Base-by-base conservation (phyloP, 768 basidiomycete genomes). In the Sporobolomyces pararoseus region DNA sequence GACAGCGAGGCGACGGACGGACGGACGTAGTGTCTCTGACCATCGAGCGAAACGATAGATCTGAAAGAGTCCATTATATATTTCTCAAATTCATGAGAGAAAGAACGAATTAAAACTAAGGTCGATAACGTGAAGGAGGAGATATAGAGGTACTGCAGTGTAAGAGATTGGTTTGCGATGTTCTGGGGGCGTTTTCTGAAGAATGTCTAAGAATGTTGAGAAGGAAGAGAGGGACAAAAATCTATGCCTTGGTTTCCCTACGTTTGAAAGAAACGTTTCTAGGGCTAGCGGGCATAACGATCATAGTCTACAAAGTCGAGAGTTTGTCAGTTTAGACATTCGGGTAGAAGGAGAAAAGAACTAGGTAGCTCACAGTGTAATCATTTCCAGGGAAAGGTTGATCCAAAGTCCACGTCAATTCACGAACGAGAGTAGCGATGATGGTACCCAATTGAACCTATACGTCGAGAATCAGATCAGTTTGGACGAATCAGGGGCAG, bases 371-470 rank as follows among this genome's bases (percentile, higher is more conserved):
- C 27, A 58, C 66, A 19, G 90, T 88, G 80, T 93, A 99, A 81
- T 98, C 92, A 71, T 92, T 86, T 49, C 83, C 83, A 7, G 95
- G 94, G 65, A 99, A 83, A 4, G 80, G 79, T 61, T 80, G 78
- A 60, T 87, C 87, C 53, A 96, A 82, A 54, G 83, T 84, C 77
- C 97, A 75, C 79, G 91, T 89, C 63, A 91, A 81, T 65, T 84
- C 82, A 60, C 93, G 87, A 57, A 97, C 82, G 68, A 98, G 78
- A 17, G 88, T 89, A 7, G 87, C 79, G 74, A 98, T 82, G 79
- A 98, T 84, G 9, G 87, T 87, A 44, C 91, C 89, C 14, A 98
- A 81, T 81, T 99, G 96, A 71, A 97, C 81, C 80, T 61, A 29
- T 16, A 14, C 2, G 44, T 5, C 19, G 32, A 34, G 25, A 17